These are phyloP conservation scores for Claviceps paspali DNA, from an alignment of 2,329 filamentous ascomycete genomes.

Conservation along the genomic window DNA sequence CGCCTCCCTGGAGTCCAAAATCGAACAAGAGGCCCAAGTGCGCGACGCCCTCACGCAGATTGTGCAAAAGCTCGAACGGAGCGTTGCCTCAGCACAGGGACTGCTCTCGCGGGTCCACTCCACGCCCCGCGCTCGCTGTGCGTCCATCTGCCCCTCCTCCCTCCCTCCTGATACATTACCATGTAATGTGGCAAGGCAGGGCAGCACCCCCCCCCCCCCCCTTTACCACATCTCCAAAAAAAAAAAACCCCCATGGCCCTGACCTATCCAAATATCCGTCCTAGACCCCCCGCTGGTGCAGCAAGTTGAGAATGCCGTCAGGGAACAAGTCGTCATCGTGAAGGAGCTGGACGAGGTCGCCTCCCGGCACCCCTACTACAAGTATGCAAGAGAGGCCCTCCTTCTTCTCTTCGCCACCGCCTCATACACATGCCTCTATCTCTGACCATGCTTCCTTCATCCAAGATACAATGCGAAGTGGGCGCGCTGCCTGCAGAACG, in stretches of 20 bases:
- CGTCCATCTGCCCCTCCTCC: constrained; percentile 11
- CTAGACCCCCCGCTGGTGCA: constrained; percentile 50
- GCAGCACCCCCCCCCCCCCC: no score
- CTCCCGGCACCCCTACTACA: constrained; percentile 89
- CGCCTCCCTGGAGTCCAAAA: constrained; percentile 70
- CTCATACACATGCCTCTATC: no score
- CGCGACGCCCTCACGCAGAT: constrained; percentile 74
- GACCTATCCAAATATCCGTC: background rate
- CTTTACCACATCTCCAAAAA: no score
- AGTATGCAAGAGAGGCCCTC: no score
- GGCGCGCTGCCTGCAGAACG: constrained; percentile 70
- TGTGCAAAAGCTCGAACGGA: constrained; percentile 66
- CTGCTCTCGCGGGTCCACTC: constrained; percentile 82
- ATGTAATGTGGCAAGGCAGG: no score
- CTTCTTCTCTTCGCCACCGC: no score
- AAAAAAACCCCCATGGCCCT: no score
- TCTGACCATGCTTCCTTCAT: no score
- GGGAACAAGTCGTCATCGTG: constrained; percentile 56
- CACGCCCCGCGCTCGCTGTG: constrained; percentile 49
- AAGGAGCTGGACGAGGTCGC: constrained; percentile 55
- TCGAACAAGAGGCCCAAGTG: constrained; percentile 73
- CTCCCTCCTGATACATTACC: no score
- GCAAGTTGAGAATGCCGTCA: constrained; percentile 56
- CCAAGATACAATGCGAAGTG: constrained; percentile 69
- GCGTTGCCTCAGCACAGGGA: constrained; percentile 67